A percentile compares a stretch with the other conserved stretches of the same genome.
These are phyloP conservation scores for Curvularia hawaiiensis DNA, from an alignment of 2,329 filamentous ascomycete genomes.

Conservation along the genomic window DNA sequence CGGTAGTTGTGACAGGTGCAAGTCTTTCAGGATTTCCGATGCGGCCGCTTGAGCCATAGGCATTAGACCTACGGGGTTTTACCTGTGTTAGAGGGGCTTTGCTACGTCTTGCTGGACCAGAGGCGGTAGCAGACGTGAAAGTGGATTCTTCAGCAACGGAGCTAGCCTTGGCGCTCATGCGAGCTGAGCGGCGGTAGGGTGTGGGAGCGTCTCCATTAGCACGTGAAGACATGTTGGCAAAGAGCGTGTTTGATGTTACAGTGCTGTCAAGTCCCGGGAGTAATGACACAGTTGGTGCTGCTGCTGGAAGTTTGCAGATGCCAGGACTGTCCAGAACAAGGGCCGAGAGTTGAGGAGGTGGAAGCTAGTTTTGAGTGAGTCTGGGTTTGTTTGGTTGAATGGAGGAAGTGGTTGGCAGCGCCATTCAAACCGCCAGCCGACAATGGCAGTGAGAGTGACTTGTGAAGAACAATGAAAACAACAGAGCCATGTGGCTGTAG, in stretches of 20 bases:
- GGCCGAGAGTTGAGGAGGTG: background rate
- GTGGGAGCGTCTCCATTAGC: conserved; percentile 32
- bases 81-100: conserved; percentile 39
- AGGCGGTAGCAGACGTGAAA: conserved; percentile 24
- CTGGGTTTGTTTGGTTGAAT: conserved; percentile 4
- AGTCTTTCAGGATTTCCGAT: conserved; percentile 39
- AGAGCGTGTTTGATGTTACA: background rate
- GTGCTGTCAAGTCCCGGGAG: background rate
- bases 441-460: background rate
- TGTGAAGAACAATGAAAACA: conserved; percentile 14
- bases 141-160: conserved; percentile 35
- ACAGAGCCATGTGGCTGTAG: background rate
- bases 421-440: background rate
- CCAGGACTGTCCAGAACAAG: background rate
- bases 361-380: conserved; percentile 6
- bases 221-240: conserved; percentile 30
- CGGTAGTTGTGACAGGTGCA: conserved; percentile 29
- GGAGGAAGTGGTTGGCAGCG: background rate
- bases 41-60: conserved; percentile 46
- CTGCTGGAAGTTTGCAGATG: background rate
- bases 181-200: conserved; percentile 37
- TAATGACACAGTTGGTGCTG: background rate
- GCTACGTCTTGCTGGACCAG: conserved; percentile 24
- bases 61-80: conserved; percentile 40
- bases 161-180: conserved; percentile 32